Evolutionary conservation across 805 yeast species (phyloP).

Genomic region (Wickerhamiella azyma): DNA sequence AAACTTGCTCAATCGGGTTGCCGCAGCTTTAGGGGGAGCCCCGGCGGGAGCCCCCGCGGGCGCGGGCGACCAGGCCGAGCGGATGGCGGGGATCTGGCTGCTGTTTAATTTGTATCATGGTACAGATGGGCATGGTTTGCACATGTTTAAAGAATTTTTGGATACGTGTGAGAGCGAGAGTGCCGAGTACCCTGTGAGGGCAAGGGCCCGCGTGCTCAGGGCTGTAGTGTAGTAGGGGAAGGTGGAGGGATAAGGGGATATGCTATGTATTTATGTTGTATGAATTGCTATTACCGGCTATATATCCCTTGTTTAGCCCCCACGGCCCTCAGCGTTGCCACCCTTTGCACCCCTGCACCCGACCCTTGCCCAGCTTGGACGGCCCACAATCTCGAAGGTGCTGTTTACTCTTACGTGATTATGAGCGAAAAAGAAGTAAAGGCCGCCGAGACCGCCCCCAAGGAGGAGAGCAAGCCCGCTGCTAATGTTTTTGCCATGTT

Average conservation of each 20-base stretch:
- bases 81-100: slow-evolving; percentile 1
- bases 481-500: slow-evolving; percentile 80
- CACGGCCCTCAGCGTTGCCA: too few relatives aligned
- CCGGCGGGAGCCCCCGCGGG: too few relatives aligned
- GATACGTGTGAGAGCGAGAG: not conserved
- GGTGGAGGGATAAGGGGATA: too few relatives aligned
- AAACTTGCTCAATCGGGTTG: not conserved
- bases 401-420: not conserved
- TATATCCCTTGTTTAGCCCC: too few relatives aligned
- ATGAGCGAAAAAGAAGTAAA: slow-evolving; percentile 9
- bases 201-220: not conserved
- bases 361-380: not conserved
- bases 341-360: too few relatives aligned
- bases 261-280: too few relatives aligned
- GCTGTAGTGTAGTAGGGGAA: too few relatives aligned
- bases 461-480: slow-evolving; percentile 7
- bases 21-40: not conserved
- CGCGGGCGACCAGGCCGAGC: too few relatives aligned
- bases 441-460: slow-evolving; percentile 3
- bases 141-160: not conserved
- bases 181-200: not conserved
- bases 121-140: not conserved
- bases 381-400: not conserved
- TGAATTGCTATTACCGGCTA: too few relatives aligned
- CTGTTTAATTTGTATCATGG: slow-evolving; percentile 1